Evolutionary conservation across 179 eudicot genomes (phyloP).

Genomic region (Sideroxylon spinosum): DNA sequence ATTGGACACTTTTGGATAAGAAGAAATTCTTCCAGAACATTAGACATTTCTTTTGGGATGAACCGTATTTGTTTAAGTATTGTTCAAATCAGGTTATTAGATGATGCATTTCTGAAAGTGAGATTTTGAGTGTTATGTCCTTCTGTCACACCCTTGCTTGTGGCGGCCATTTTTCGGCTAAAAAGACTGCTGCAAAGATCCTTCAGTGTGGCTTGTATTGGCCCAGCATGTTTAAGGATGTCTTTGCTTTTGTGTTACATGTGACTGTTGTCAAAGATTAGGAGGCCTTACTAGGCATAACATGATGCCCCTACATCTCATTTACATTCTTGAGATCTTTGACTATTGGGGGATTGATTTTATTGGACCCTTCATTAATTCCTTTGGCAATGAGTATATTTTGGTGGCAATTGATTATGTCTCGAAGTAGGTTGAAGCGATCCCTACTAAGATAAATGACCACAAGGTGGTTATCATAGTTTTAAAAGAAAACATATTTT

Average conservation of each 20-base stretch:
- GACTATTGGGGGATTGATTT: no score
- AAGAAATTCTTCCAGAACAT: no score
- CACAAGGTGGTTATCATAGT: neutral
- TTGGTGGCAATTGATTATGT: neutral
- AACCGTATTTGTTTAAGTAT: no score
- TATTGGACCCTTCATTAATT: neutral
- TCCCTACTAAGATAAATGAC: neutral
- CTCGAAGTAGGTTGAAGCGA: neutral
- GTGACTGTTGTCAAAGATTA: neutral
- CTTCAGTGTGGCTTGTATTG: neutral
- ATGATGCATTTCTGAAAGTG: no score
- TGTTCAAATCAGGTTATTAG: no score
- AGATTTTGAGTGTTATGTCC: neutral
- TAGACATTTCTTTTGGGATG: no score
- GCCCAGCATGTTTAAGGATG: neutral
- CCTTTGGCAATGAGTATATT: neutral
- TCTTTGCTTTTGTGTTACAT: neutral
- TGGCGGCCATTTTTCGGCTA: neutral
- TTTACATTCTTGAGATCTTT: neutral
- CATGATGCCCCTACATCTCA: neutral
- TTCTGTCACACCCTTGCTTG: neutral
- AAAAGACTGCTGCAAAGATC: neutral
- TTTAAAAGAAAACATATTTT: no score
- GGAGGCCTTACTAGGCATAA: neutral
- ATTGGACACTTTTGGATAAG: no score